Conservation (phyloP, 192 early-diverging fungal genomes). For the Backusella tuberculispora region DNA sequence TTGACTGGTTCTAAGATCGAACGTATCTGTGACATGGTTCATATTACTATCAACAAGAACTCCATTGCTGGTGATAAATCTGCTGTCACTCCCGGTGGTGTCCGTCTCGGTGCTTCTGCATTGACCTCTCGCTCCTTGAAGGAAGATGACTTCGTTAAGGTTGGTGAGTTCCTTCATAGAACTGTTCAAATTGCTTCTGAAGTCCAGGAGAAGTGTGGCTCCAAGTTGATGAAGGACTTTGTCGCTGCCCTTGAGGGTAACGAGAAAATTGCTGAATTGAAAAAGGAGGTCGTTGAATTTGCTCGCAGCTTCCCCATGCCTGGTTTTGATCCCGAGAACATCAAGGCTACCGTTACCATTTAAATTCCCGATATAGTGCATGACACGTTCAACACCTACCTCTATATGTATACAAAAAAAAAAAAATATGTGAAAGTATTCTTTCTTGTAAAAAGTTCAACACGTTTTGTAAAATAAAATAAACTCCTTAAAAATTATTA, state of each 20-base stretch:
- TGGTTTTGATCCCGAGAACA: slow-evolving; percentile 57
- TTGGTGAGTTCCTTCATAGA: slow-evolving; percentile 96
- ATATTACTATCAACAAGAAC: slow-evolving; percentile 99
- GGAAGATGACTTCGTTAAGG: slow-evolving; percentile 94
- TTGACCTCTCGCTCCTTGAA: slow-evolving; percentile 97
- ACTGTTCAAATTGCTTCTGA: slow-evolving; percentile 86
- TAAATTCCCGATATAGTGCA: slow-evolving; percentile 19
- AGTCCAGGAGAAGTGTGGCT: slow-evolving; percentile 84
- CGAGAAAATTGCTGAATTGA: slow-evolving; percentile 80
- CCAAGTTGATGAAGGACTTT: slow-evolving; percentile 99
- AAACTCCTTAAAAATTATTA: background rate
- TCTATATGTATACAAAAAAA: background rate
- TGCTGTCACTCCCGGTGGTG: slow-evolving; percentile 96
- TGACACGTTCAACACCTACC: slow-evolving; percentile 23
- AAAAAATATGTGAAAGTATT: background rate
- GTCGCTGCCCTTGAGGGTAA: slow-evolving; percentile 77
- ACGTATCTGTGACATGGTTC: slow-evolving; percentile 96
- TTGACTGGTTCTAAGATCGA: slow-evolving; percentile 98
- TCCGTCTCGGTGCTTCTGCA: slow-evolving; percentile 93
- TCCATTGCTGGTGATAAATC: slow-evolving; percentile 95
- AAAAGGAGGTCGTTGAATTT: slow-evolving; percentile 90
- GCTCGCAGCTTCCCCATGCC: slow-evolving; percentile 98
- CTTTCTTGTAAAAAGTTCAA: slow-evolving; percentile 34
- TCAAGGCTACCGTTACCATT: slow-evolving; percentile 40
- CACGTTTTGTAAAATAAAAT: slow-evolving; percentile 26